These are phyloP conservation scores for Porodaedalea pini DNA, from an alignment of 1,284 basidiomycete genomes.

Conservation along the genomic window DNA sequence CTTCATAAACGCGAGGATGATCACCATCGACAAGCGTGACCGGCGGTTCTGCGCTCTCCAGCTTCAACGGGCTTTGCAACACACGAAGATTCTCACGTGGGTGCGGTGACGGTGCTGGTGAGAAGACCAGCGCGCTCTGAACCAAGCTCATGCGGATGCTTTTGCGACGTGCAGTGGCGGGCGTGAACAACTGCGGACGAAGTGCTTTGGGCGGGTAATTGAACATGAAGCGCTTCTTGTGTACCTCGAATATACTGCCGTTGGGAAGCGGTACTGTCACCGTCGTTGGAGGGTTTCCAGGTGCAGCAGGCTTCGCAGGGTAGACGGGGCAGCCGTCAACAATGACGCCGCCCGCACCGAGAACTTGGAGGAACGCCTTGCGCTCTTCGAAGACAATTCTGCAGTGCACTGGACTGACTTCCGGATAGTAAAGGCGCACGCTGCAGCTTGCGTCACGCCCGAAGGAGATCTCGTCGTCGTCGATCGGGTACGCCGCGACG, in stretches of 20 bases:
- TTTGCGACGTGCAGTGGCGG: constrained; percentile 34
- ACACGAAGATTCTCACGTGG: constrained; percentile 59
- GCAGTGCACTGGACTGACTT: constrained; percentile 59
- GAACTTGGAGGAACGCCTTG: constrained; percentile 64
- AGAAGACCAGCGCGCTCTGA: constrained; percentile 66
- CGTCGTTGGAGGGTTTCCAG: constrained; percentile 31
- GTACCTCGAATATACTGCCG: constrained; percentile 62
- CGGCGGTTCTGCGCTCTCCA: constrained; percentile 30
- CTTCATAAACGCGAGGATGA: constrained; percentile 62
- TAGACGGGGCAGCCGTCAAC: constrained; percentile 62
- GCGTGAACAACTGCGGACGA: constrained; percentile 53
- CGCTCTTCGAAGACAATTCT: constrained; percentile 62
- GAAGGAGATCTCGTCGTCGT: constrained; percentile 61
- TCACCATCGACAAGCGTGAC: constrained; percentile 58
- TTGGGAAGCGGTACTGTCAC: constrained; percentile 56
- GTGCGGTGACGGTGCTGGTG: constrained; percentile 54
- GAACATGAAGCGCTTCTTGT: constrained; percentile 64
- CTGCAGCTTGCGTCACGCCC: constrained; percentile 59
- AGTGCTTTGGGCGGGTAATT: constrained; percentile 69
- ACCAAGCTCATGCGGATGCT: constrained; percentile 70
- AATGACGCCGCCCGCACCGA: constrained; percentile 52
- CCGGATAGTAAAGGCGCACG: constrained; percentile 63
- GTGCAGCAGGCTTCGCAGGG: constrained; percentile 31
- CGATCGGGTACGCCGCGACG: constrained; percentile 66
- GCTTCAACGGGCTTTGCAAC: constrained; percentile 55